Conservation (phyloP, 768 basidiomycete genomes). For the Hericium erinaceus region DNA sequence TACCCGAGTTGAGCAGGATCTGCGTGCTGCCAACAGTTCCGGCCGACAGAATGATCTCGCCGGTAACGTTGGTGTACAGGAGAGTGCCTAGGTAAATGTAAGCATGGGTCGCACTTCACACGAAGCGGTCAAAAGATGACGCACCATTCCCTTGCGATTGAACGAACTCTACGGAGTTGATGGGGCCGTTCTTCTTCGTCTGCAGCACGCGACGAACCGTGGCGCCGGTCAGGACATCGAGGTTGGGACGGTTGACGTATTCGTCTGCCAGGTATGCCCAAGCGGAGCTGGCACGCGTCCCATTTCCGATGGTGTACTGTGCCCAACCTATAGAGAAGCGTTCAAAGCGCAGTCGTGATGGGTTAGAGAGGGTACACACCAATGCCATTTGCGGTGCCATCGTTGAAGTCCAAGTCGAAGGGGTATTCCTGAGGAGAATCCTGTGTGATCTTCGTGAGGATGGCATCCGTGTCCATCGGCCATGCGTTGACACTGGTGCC, state of each 20-base stretch:
- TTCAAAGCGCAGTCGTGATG: no score
- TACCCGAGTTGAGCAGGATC: constrained; percentile 45
- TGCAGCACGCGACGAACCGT: constrained; percentile 10
- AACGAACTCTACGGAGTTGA: constrained; percentile 5
- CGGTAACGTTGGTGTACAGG: background rate
- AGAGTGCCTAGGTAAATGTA: background rate
- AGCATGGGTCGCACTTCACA: no score
- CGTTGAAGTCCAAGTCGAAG: constrained; percentile 17
- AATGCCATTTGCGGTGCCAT: constrained; percentile 15
- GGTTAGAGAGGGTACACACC: constrained; percentile 3
- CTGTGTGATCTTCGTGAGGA: constrained; percentile 9
- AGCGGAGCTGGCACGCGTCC: background rate
- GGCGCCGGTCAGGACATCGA: constrained; percentile 4
- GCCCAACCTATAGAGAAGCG: background rate
- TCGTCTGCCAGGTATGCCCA: background rate
- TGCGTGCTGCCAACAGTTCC: constrained; percentile 24
- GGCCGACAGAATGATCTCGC: constrained; percentile 14
- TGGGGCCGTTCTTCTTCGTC: background rate
- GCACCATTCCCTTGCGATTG: background rate
- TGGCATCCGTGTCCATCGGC: background rate
- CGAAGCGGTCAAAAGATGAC: no score
- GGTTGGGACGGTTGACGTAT: background rate
- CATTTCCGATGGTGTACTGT: background rate
- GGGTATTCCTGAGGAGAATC: constrained; percentile 16
- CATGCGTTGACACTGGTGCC: constrained; percentile 11